A percentile compares a stretch with the other conserved stretches of the same genome.
phyloP scores from a whole-genome alignment of 2,329 filamentous ascomycete genomes.

The Helotiales sp. region DNA sequence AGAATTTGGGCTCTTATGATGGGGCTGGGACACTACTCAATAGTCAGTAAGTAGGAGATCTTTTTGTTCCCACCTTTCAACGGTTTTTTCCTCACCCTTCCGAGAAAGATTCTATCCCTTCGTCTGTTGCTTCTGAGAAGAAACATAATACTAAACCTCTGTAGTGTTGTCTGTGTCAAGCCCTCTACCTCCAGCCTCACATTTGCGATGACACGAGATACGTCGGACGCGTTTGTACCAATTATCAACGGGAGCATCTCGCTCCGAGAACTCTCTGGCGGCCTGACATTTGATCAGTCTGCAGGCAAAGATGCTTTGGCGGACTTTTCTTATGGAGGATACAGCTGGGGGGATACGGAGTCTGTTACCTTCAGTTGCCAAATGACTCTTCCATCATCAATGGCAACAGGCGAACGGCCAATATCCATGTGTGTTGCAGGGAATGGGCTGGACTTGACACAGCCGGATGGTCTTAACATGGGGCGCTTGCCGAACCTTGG shows the following conservation, averaged over 20 bases:
- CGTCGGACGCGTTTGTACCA: neutral
- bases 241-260: neutral
- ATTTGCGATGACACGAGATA: neutral
- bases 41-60: too few relatives aligned
- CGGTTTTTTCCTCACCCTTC: too few relatives aligned
- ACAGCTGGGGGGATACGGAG: neutral
- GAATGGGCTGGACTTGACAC: neutral
- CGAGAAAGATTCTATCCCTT: too few relatives aligned
- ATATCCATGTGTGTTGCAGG: constrained; percentile 7
- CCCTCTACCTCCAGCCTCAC: neutral
- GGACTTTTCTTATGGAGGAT: neutral
- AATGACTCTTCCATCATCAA: neutral
- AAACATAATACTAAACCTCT: too few relatives aligned
- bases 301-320: neutral
- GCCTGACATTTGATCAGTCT: neutral
- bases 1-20: neutral
- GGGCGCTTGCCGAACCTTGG: neutral
- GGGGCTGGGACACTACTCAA: constrained; percentile 1
- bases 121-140: too few relatives aligned
- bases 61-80: too few relatives aligned
- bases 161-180: constrained; percentile 6
- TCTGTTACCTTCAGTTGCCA: neutral
- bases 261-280: neutral
- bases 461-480: neutral
- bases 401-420: neutral